These are phyloP conservation scores for Phylloporus arenicola DNA, from an alignment of 768 basidiomycete species.

Conservation along the genomic window DNA sequence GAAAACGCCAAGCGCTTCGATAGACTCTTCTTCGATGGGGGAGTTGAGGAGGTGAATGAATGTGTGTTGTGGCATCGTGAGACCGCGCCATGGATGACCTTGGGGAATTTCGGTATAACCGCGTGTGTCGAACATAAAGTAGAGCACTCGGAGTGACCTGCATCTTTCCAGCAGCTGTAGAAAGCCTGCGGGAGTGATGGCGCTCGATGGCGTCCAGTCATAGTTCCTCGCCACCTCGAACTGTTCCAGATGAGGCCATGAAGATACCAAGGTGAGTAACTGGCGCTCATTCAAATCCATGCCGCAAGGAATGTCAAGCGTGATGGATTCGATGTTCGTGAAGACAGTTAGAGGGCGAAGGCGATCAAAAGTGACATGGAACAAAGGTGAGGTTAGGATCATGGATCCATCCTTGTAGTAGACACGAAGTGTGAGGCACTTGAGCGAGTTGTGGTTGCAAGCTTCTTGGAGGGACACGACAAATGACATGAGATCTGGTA, in stretches of 20 bases:
- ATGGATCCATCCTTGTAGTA: not conserved
- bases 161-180: conserved; percentile 10
- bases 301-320: not conserved
- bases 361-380: not conserved
- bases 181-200: conserved; percentile 10
- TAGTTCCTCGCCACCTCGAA: not conserved
- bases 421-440: not conserved
- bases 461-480: conserved; percentile 2
- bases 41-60: conserved; percentile 2
- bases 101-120: conserved; percentile 8
- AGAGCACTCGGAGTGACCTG: conserved; percentile 6
- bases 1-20: conserved; percentile 10
- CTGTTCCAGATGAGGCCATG: conserved; percentile 5
- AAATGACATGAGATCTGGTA: not conserved
- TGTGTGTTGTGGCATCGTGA: not conserved
- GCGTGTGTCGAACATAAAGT: conserved; percentile 1
- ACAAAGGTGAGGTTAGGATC: not conserved
- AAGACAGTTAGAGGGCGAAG: conserved; percentile 6
- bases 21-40: not conserved
- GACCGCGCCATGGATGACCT: conserved; percentile 9
- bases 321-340: conserved; percentile 2
- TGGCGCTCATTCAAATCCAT: conserved; percentile 5
- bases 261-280: conserved; percentile 11
- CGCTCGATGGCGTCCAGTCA: conserved; percentile 5
- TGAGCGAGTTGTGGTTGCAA: not conserved